Percentiles rank a stretch among this genome's conserved stretches.
phyloP scores from a whole-genome alignment of 129 eudicot genomes.

The Pseudognaphalium luteoalbum region DNA sequence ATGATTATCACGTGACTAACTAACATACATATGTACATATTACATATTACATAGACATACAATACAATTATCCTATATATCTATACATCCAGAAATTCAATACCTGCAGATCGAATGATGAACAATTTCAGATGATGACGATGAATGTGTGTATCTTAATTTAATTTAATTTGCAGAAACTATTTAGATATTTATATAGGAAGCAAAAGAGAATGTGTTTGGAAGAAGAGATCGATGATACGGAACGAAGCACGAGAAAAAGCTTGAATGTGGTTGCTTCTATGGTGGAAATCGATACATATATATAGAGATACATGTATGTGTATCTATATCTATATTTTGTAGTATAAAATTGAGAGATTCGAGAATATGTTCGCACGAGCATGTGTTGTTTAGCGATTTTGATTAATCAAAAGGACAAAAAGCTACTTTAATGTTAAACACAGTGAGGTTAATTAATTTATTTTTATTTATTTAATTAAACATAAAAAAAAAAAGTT shows the following conservation, averaged over 20 bases:
- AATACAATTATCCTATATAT: too few species aligned
- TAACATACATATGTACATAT: background rate
- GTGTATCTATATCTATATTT: background rate
- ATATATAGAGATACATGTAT: background rate
- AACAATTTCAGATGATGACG: background rate
- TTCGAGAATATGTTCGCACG: slow-evolving; percentile 45
- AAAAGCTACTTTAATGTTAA: slow-evolving; percentile 43
- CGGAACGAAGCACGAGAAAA: slow-evolving; percentile 44
- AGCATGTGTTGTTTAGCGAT: slow-evolving; percentile 49
- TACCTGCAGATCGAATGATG: slow-evolving; percentile 8
- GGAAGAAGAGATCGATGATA: slow-evolving; percentile 7
- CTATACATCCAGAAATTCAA: background rate
- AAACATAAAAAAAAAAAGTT: slow-evolving; percentile 20
- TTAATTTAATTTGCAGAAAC: slow-evolving; percentile 6
- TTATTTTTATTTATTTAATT: slow-evolving; percentile 7
- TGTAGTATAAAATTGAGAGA: slow-evolving; percentile 11
- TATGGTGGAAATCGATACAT: slow-evolving; percentile 39
- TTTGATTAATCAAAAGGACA: slow-evolving; percentile 47
- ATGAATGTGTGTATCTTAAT: slow-evolving; percentile 13
- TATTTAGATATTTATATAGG: background rate
- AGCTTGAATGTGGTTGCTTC: slow-evolving; percentile 45
- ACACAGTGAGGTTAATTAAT: slow-evolving; percentile 21
- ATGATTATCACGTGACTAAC: background rate
- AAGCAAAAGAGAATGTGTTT: slow-evolving; percentile 36
- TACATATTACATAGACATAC: too few species aligned